Evolutionary conservation across 108 stramenopile species (phyloP), one percentile per base, ranked within the genome.

Genomic region (Nitzschia sp.): DNA sequence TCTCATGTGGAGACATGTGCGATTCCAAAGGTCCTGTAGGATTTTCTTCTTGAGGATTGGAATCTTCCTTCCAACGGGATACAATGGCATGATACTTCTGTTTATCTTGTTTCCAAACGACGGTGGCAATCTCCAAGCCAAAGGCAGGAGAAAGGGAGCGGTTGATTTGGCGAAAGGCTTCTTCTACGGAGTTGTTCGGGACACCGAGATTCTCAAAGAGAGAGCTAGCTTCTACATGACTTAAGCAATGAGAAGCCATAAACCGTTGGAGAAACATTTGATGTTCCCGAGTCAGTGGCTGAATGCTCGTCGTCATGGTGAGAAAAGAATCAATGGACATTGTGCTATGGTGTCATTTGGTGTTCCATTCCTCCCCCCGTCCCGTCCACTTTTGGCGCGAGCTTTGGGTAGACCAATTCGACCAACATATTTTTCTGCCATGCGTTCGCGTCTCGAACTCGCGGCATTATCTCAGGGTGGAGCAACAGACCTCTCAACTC

Each of bases 221-320:
- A 10, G 63, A 53, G 37, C 66, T 52, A 50, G 84, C 83, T 40
- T 86, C 60, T 0, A 67, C 51, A 69, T 86, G 72, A 46, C 79
- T 71, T 42, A 90, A 55, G 70, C 77, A 77, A 63, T 86, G 85
- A 3, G 53, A 50, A 15, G 83, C 86, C 57, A 90, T 71, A 54
- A 90, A 78, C 42, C 83, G 76, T 59, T 90, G 89, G 53, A 87
- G 81, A 66, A 90, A 75, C 22, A 81, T 53, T 57, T 90, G 76
- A 71, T 90, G 89, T 44, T 73, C 80, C 60, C 71, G 56, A 34
- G 82, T 46, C 26, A 90, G 83, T 55, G 83, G 81, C 15, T 72
- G 41, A 7, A 68, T 78, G 44, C 61, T 61, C 10, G 44, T 37
- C 26, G 53, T 50, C 56, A 39, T 69, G 24, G 44, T 67, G n/a